Base-by-base conservation (phyloP, 768 basidiomycete species). In the Kwoniella shandongensis region DNA sequence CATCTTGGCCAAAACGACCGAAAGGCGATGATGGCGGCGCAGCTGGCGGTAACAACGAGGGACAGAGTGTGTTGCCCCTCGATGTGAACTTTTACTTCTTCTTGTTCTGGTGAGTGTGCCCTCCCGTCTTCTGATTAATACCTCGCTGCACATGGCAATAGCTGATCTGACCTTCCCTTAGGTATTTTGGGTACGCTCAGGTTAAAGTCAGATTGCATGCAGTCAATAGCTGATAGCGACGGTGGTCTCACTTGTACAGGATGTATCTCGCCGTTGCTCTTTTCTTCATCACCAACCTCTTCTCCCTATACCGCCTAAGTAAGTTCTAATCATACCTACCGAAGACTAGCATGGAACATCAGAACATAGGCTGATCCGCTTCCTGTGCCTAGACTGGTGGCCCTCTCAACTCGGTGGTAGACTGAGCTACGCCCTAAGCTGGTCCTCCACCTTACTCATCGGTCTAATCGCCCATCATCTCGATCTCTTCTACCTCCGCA, bases 41-140 rank as follows among this genome's bases (percentile, higher is more conserved):
- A 18, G 23, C 45, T 44, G 18, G 29, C 3, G 32, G 46, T 26
- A 35, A 29, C 17, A 38, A 29, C 3, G 22, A 44, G 26, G 60
- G 49, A 22, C 57, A 44, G 26, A 41, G 44, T 2, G 60, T 57
- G 8, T 54, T 77, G 15, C 78, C 78, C 0, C 62, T 78, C 20
- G 79, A 80, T 48, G 74, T 77, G 29, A 79, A 78, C 57, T 80
- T 79, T 47, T 75, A 68, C 50, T 79, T 78, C 67, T 79, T 79
- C 63, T 63, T 79, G 15, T 57, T 77, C 40, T 74, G 73, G 65
- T 78, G 52, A 51, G 69, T 56, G 13, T 12, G n/a, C n/a, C n/a
- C n/a, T n/a, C n/a, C n/a, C n/a, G n/a, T n/a, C n/a, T n/a, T n/a
- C n/a, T n/a, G n/a, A n/a, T n/a, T n/a, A n/a, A 23, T 17, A 25